Evolutionary conservation across 2,329 filamentous ascomycete genomes (phyloP), one percentile per base, ranked within the genome.

Genomic region (Pseudocercospora vitis): DNA sequence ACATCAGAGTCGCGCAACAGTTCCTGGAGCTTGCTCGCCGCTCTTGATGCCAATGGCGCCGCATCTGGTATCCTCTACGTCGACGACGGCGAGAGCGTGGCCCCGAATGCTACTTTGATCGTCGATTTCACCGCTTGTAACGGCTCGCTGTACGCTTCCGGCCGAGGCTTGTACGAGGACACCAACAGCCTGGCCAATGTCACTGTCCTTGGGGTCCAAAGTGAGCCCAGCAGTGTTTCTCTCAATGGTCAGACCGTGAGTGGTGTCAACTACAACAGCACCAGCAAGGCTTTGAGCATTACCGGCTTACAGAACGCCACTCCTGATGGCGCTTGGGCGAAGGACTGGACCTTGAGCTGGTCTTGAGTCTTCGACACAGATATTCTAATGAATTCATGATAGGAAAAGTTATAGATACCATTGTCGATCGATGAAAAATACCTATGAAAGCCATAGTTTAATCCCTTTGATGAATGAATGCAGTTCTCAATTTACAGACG

Each of bases 31-130:
- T 60, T 91, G 33, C 73, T 90, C 7, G 80, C 82, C 1, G 84
- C 86, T 2, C 77, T 88, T 1, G 76, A 80, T 57, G 62, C 65
- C 1, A 64, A 78, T 12, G 82, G 83, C 0, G 68, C 70, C 1
- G 87, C 88, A 0, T 72, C 64, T 1, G 88, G 88, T 0, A 69
- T 74, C 14, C 69, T 91, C 24, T 91, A 91, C 65, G 66, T 91
- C 6, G 88, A 91, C 62, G 88, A 92, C 61, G 88, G 88, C 1
- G 85, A 86, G 71, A 87, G 83, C 51, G 53, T 89, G 6, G 63
- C 70, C 28, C 85, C 81, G 0, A 74, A 78, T 9, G 73, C 76
- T 0, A 84, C 78, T 0, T 75, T 84, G 4, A 76, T 75, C 55
- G 78, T 89, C 19, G 66, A 68, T 39, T 60, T 68, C 48, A 70